These are phyloP conservation scores for Cyanidioschyzon merolae DNA, from an alignment of 23 red algal species.

Conservation along the genomic window DNA sequence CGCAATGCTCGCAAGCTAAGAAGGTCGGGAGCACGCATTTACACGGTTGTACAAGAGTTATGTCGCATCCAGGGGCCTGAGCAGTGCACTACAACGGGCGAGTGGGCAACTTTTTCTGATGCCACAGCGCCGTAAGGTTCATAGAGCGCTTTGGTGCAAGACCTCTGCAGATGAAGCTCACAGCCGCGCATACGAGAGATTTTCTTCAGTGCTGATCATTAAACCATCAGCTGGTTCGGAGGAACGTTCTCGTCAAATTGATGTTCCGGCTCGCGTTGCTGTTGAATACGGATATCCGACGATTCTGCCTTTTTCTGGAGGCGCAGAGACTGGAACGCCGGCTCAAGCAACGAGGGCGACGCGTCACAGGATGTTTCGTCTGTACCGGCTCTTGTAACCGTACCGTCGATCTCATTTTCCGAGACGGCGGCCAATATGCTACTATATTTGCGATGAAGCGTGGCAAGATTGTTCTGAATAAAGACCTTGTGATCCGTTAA, in stretches of 20 bases:
- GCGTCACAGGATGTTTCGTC: background rate
- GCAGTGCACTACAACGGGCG: no score
- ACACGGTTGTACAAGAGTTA: no score
- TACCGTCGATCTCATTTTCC: background rate
- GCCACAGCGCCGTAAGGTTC: no score
- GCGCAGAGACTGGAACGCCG: background rate
- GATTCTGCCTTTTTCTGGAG: background rate
- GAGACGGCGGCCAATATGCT: background rate
- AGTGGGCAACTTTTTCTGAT: no score
- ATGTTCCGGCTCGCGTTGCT: background rate
- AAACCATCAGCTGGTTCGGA: background rate
- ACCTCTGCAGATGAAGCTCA: no score
- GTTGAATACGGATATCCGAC: background rate
- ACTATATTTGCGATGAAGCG: background rate
- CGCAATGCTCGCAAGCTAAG: no score
- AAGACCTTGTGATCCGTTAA: conserved; percentile 25
- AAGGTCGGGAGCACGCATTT: no score
- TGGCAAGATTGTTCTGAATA: conserved; percentile 17
- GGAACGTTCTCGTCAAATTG: background rate
- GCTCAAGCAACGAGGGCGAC: background rate
- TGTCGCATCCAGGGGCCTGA: no score
- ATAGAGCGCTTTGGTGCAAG: no score
- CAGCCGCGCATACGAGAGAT: no score
- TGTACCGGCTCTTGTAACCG: background rate
- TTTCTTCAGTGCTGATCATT: background rate